Evolutionary conservation across 768 basidiomycete species (phyloP).

Genomic region (Antrodiella citrinella): DNA sequence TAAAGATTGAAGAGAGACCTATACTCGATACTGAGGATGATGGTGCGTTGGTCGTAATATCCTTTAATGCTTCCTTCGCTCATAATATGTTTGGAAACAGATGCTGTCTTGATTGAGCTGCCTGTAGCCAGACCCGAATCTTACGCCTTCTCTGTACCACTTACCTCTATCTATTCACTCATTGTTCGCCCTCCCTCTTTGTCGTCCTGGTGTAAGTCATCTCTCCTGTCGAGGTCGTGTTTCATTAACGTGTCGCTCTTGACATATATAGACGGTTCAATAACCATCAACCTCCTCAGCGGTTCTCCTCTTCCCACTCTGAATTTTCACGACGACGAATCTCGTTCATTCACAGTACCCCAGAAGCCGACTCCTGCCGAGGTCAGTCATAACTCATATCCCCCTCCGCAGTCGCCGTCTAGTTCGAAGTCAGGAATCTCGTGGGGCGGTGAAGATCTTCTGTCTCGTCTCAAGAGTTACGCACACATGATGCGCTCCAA

Average conservation of each 20-base stretch:
- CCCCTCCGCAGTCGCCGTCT: slow-evolving; percentile 48
- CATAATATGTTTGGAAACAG: slow-evolving; percentile 28
- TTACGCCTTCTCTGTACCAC: slow-evolving; percentile 91
- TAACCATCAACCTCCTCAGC: slow-evolving; percentile 83
- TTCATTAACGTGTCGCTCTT: neutral
- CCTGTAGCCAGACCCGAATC: slow-evolving; percentile 80
- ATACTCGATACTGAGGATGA: slow-evolving; percentile 59
- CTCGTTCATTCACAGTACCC: slow-evolving; percentile 57
- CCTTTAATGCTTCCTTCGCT: slow-evolving; percentile 2
- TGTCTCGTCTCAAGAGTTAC: slow-evolving; percentile 68
- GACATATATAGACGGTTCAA: slow-evolving; percentile 62
- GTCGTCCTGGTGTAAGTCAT: slow-evolving; percentile 69
- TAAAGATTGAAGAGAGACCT: slow-evolving; percentile 69
- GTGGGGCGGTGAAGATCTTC: slow-evolving; percentile 86
- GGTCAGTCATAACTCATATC: slow-evolving; percentile 38
- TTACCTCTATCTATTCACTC: slow-evolving; percentile 85
- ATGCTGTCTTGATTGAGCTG: slow-evolving; percentile 79
- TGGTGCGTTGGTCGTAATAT: slow-evolving; percentile 35
- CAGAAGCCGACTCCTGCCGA: slow-evolving; percentile 31
- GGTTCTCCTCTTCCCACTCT: slow-evolving; percentile 83
- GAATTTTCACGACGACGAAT: slow-evolving; percentile 97
- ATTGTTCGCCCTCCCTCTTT: slow-evolving; percentile 77
- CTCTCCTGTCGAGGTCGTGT: neutral
- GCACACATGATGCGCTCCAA: slow-evolving; percentile 79
- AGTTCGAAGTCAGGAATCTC: slow-evolving; percentile 37